Evolutionary conservation across 148 eudicot species (phyloP).

Genomic region (Vaccinium vitisidaea): DNA sequence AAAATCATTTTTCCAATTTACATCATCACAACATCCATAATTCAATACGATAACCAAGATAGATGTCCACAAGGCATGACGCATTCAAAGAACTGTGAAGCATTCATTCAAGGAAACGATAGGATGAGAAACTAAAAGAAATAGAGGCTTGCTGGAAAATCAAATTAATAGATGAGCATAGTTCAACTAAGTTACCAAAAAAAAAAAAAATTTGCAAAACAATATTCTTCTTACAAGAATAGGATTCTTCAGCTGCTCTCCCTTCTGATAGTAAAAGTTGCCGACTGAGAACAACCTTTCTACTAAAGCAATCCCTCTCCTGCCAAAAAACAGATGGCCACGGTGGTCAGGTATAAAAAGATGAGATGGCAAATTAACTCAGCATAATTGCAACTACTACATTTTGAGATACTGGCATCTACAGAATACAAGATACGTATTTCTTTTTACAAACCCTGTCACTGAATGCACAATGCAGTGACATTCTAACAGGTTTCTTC

Average conservation of each 20-base stretch:
- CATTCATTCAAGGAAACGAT: not conserved
- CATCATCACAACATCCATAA: no score
- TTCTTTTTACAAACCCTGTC: not conserved
- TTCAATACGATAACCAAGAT: no score
- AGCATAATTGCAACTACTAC: not conserved
- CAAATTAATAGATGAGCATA: not conserved
- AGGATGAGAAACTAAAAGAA: not conserved
- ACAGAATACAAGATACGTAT: not conserved
- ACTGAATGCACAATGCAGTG: not conserved
- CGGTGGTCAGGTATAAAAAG: not conserved
- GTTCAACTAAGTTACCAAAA: not conserved
- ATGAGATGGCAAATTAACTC: conserved; percentile 2
- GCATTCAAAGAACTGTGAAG: not conserved
- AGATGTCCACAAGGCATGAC: no score
- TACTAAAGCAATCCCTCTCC: conserved; percentile 43
- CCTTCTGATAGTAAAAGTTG: not conserved
- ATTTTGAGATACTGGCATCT: not conserved
- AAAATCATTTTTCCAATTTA: no score
- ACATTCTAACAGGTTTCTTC: not conserved
- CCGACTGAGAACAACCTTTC: not conserved
- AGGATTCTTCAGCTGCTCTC: conserved; percentile 5
- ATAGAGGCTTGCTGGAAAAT: not conserved
- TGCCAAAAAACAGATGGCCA: conserved; percentile 21
- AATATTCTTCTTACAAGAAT: not conserved
- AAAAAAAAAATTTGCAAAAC: not conserved